Conservation (phyloP, 2,329 filamentous ascomycete genomes). For the Colletotrichum cereale region DNA sequence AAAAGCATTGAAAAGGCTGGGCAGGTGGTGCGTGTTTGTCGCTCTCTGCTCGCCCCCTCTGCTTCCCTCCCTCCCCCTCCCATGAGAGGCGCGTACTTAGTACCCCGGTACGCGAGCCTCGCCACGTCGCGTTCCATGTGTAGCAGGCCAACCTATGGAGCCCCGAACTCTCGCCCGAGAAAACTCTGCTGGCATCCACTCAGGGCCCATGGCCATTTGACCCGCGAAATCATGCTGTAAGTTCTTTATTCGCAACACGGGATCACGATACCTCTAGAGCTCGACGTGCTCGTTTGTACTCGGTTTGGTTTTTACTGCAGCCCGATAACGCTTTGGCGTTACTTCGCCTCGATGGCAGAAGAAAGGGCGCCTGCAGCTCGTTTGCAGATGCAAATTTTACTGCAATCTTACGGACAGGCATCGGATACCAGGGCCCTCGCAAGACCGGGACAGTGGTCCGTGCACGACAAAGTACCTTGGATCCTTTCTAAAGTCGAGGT, state of each 20-base stretch:
- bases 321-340: constrained; percentile 17
- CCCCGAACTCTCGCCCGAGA: constrained; percentile 27
- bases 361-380: constrained; percentile 31
- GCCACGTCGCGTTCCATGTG: constrained; percentile 35
- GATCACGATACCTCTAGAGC: neutral
- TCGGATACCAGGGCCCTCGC: constrained; percentile 23
- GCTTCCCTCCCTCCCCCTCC: neutral
- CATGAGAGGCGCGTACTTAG: constrained; percentile 25
- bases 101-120: constrained; percentile 34
- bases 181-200: constrained; percentile 36
- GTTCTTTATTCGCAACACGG: neutral
- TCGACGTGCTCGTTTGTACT: neutral
- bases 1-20: constrained; percentile 35
- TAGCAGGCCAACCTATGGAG: constrained; percentile 14
- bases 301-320: neutral
- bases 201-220: neutral
- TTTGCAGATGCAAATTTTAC: constrained; percentile 39
- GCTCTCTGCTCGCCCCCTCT: neutral
- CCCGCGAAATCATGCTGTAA: neutral
- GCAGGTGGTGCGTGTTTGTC: constrained; percentile 27
- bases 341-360: constrained; percentile 19
- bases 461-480: constrained; percentile 25
- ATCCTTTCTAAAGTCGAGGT: constrained; percentile 30
- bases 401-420: constrained; percentile 38
- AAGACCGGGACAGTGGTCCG: constrained; percentile 30